Evolutionary conservation across 768 basidiomycete genomes (phyloP).

Genomic region (Phlebiopsis gigantea): DNA sequence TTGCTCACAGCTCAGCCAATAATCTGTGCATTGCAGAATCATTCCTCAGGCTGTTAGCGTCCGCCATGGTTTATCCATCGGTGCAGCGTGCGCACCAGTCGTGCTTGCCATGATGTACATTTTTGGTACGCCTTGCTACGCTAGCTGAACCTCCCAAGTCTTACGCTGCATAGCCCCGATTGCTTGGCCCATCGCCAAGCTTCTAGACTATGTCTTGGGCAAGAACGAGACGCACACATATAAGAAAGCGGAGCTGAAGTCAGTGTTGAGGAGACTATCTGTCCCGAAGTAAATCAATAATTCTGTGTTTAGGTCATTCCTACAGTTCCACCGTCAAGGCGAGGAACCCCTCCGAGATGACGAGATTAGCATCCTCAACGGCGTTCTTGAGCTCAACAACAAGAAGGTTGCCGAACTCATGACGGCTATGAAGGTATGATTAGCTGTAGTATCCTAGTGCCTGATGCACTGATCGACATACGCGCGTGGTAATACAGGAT

Average conservation of each 20-base stretch:
- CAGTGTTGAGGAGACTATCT: neutral
- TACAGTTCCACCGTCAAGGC: slow-evolving; percentile 70
- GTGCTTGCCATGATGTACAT: slow-evolving; percentile 47
- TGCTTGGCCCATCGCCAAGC: slow-evolving; percentile 54
- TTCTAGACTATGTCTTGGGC: slow-evolving; percentile 82
- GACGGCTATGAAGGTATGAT: slow-evolving; percentile 47
- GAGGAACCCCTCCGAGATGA: slow-evolving; percentile 77
- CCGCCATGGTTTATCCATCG: slow-evolving; percentile 53
- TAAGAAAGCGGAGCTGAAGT: slow-evolving; percentile 61
- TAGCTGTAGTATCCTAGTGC: neutral
- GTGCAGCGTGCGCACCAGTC: slow-evolving; percentile 45
- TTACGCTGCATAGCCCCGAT: slow-evolving; percentile 36
- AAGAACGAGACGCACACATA: slow-evolving; percentile 67
- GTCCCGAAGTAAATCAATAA: neutral
- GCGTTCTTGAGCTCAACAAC: slow-evolving; percentile 70
- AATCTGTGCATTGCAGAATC: slow-evolving; percentile 34
- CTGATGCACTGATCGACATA: neutral
- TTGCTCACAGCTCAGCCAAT: neutral
- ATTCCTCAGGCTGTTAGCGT: slow-evolving; percentile 72
- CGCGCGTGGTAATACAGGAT: slow-evolving; percentile 42
- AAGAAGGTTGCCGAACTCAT: slow-evolving; percentile 57
- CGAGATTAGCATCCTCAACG: slow-evolving; percentile 77
- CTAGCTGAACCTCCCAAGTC: neutral
- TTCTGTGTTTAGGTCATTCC: slow-evolving; percentile 48
- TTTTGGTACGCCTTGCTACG: slow-evolving; percentile 28